Evolutionary conservation across 1,284 basidiomycete species (phyloP), one percentile per base, ranked within the genome.

Genomic region (Sanghuangporus baumii): DNA sequence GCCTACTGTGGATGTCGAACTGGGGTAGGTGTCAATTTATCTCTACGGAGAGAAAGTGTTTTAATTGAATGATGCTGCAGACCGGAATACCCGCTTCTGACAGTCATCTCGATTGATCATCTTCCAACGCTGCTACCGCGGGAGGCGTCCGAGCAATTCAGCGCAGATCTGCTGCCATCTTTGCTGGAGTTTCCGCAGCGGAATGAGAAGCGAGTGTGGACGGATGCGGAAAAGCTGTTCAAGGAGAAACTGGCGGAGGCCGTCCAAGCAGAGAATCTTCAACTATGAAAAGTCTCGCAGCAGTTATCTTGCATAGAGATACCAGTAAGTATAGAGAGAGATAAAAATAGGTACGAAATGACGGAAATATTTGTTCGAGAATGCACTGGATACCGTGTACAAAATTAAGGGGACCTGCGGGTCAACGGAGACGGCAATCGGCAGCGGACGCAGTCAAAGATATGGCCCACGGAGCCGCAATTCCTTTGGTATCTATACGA

Each of bases 61-160:
- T 16, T 20, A n/a, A 20, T 37, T 47, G 14, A 31, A 2, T 64
- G 16, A 12, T 57, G 8, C 31, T 59, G 23, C 70, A 87, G 86
- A 65, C 69, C 79, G 66, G 86, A 79, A 60, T 81, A 83, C 66
- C 87, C 88, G 4, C 74, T 83, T 2, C 71, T 98, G 65, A 91
- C 88, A 16, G 93, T 98, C 67, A 88, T 98, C 69, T 97, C 96
- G 36, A 99, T 99, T 68, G 97, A 99, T 77, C 97, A 99, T 74
- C 81, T 99, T 65, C 97, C 97, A 20, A 98, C 97, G 43, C 78
- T 99, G 68, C 83, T 98, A 43, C 97, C 97, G 34, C 84, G 97
- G 58, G 97, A 99, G 76, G 91, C 96, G 5, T 96, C 94, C 1
- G 96, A 99, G 76, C 95, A 96, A 71, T 99, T 99, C 79, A 95